phyloP scores from a whole-genome alignment of 768 basidiomycete genomes.

The Tulasnella sp. region DNA sequence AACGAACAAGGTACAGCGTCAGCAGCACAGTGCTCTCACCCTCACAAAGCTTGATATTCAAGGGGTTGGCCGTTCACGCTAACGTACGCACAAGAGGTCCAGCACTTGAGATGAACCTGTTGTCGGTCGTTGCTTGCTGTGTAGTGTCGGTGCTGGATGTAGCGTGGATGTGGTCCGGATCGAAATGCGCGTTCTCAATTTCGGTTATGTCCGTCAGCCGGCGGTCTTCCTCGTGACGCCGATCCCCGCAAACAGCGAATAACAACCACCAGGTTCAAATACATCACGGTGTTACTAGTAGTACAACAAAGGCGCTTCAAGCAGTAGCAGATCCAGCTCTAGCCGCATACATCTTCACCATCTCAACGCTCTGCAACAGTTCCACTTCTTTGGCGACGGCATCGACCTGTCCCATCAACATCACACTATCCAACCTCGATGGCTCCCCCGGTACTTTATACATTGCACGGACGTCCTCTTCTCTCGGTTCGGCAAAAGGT shows the following conservation, averaged over 20 bases:
- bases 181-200: neutral
- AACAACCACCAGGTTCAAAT: neutral
- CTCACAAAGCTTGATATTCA: no score
- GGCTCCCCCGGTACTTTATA: conserved; percentile 88
- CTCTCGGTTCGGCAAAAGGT: conserved; percentile 59
- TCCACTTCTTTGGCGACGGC: conserved; percentile 67
- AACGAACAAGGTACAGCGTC: no score
- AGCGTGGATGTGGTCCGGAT: neutral
- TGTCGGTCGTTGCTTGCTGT: neutral
- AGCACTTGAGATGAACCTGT: no score
- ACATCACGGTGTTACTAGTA: neutral
- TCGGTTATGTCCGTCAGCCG: neutral
- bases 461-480: conserved; percentile 67
- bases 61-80: no score
- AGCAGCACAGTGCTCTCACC: no score
- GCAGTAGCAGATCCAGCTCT: conserved; percentile 18
- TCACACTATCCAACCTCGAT: conserved; percentile 76
- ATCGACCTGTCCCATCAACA: conserved; percentile 82
- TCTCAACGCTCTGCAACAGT: conserved; percentile 49
- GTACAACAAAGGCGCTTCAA: neutral
- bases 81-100: no score
- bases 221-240: neutral
- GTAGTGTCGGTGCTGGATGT: neutral
- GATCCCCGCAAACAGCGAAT: neutral
- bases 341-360: conserved; percentile 83